These are phyloP conservation scores for Epichloe amarillans DNA, from an alignment of 2,329 filamentous ascomycete species.

Conservation along the genomic window DNA sequence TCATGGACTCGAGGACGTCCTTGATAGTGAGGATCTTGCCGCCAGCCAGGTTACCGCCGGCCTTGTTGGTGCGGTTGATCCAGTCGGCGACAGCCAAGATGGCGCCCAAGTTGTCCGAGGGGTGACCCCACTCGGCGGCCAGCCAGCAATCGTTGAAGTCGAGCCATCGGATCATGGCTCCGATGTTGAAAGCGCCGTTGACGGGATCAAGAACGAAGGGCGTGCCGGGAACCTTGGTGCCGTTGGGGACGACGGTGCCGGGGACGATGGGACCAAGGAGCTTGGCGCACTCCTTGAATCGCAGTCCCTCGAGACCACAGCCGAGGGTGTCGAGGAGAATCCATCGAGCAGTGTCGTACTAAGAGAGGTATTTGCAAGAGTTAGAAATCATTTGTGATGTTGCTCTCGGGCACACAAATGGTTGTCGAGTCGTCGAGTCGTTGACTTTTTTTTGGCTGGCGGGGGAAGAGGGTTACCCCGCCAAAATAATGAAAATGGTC, in stretches of 20 bases:
- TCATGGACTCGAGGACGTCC: constrained; percentile 92
- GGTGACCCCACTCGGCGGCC: constrained; percentile 96
- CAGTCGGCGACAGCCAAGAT: constrained; percentile 96
- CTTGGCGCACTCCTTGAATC: constrained; percentile 93
- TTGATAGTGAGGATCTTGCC: constrained; percentile 80
- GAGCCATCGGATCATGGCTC: constrained; percentile 96
- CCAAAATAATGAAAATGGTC: no score
- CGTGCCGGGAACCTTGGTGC: constrained; percentile 81
- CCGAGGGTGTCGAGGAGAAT: constrained; percentile 95
- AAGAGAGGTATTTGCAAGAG: constrained; percentile 1
- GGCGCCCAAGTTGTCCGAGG: constrained; percentile 93
- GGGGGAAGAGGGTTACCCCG: neutral
- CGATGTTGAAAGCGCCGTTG: constrained; percentile 96
- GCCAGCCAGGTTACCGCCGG: constrained; percentile 64
- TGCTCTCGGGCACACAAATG: neutral
- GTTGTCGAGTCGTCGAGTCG: neutral
- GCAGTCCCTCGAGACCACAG: constrained; percentile 88
- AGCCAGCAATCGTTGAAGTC: constrained; percentile 99
- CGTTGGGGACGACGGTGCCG: constrained; percentile 83
- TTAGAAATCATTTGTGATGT: neutral
- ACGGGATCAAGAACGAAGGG: constrained; percentile 90
- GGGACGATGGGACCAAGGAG: constrained; percentile 84
- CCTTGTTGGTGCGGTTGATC: constrained; percentile 80
- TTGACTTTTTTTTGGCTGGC: neutral
- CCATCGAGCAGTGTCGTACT: constrained; percentile 93